Percentiles rank a stretch among this genome's conserved stretches.
These are phyloP conservation scores for Cyclotella sp. DNA, from an alignment of 108 stramenopile species.

Conservation along the genomic window DNA sequence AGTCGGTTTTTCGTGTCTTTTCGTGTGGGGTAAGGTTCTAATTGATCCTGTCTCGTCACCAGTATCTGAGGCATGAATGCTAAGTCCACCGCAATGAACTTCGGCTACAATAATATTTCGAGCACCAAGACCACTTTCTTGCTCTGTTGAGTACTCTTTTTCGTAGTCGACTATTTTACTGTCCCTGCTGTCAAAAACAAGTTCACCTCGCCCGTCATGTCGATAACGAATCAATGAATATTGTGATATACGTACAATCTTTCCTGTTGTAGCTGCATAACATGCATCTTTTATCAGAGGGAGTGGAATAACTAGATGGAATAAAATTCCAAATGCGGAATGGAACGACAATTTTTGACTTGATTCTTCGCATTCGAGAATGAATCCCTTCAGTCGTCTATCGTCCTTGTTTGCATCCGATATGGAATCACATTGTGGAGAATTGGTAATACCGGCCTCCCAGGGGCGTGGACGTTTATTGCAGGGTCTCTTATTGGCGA, in stretches of 20 bases:
- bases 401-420: background rate
- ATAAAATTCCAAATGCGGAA: background rate
- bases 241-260: conserved; percentile 26
- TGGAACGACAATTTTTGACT: background rate
- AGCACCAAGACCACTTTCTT: background rate
- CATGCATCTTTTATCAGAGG: conserved; percentile 28
- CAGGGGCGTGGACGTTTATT: conserved; percentile 9
- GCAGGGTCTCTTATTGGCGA: background rate
- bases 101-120: background rate
- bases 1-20: too few species aligned
- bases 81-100: conserved; percentile 3
- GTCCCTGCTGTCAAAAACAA: conserved; percentile 13
- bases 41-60: background rate
- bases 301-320: conserved; percentile 35
- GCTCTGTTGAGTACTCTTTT: background rate
- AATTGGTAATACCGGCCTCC: background rate
- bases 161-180: background rate
- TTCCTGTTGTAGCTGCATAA: conserved; percentile 21
- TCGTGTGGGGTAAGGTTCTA: background rate
- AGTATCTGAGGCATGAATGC: background rate
- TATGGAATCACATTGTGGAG: too few species aligned
- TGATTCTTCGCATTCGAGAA: background rate
- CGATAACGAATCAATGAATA: conserved; percentile 41
- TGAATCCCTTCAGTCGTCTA: background rate
- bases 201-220: conserved; percentile 10